These are phyloP conservation scores for Cyclotella choctawhatcheeana DNA, from an alignment of 108 stramenopile species.

Conservation along the genomic window DNA sequence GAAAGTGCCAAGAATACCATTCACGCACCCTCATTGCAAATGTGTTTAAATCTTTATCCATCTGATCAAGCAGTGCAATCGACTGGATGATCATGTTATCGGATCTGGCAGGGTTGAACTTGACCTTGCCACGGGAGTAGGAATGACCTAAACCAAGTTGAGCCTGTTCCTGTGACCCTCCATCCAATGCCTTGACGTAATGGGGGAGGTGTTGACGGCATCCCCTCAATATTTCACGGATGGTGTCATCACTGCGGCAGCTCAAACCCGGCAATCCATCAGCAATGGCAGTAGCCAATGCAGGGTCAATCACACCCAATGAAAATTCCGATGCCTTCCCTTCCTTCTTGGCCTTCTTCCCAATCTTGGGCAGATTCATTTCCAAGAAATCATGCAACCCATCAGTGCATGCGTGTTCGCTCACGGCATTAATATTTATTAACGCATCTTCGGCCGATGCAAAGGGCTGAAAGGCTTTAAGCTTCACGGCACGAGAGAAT, in stretches of 20 bases:
- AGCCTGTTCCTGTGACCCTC: conserved; percentile 93
- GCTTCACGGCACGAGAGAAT: conserved; percentile 95
- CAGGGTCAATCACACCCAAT: conserved; percentile 89
- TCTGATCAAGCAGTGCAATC: conserved; percentile 98
- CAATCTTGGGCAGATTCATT: conserved; percentile 92
- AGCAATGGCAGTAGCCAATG: conserved; percentile 90
- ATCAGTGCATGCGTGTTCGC: conserved; percentile 81
- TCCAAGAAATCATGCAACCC: conserved; percentile 92
- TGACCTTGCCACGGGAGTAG: conserved; percentile 98
- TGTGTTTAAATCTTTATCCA: conserved; percentile 99
- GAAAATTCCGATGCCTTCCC: conserved; percentile 68
- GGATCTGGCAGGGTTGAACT: conserved; percentile 98
- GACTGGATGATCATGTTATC: conserved; percentile 99
- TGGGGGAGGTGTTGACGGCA: conserved; percentile 91
- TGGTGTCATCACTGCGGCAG: conserved; percentile 90
- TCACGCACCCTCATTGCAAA: conserved; percentile 99
- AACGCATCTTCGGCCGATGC: conserved; percentile 93
- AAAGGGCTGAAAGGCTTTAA: conserved; percentile 98
- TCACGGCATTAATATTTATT: conserved; percentile 92
- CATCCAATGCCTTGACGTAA: conserved; percentile 93
- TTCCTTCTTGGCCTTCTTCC: conserved; percentile 70
- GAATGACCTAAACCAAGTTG: conserved; percentile 99
- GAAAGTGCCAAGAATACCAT: conserved; percentile 99
- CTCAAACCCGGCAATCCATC: conserved; percentile 86
- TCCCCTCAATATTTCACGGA: conserved; percentile 93